Evolutionary conservation across 176 grass and related monocot genomes (phyloP).

Genomic region (Musa troglodytarum): DNA sequence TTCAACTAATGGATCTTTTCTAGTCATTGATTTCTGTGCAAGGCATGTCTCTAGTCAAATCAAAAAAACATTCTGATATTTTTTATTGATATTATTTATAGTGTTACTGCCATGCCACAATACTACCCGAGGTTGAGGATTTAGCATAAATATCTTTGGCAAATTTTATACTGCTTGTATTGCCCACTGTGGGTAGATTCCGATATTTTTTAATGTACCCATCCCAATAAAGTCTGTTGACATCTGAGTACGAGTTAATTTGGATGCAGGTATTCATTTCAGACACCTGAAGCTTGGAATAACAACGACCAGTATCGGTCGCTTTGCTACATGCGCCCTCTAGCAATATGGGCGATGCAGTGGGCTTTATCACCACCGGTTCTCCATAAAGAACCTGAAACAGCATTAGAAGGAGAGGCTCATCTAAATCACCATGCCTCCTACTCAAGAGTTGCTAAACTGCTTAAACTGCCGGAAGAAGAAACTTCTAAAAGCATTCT

Average conservation of each 20-base stretch:
- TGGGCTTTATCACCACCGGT: conserved; percentile 69
- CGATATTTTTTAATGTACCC: too few species aligned
- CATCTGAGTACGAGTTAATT: neutral
- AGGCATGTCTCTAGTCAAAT: too few species aligned
- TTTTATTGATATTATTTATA: too few species aligned
- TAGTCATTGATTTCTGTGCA: too few species aligned
- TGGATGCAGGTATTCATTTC: conserved; percentile 62
- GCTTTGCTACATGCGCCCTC: conserved; percentile 92
- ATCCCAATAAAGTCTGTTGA: too few species aligned
- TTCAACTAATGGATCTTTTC: too few species aligned
- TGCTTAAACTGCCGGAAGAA: conserved; percentile 64
- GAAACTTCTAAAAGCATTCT: conserved; percentile 49
- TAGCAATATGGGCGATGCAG: conserved; percentile 90
- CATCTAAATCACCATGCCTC: conserved; percentile 38
- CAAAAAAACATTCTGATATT: too few species aligned
- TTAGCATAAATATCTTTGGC: too few species aligned
- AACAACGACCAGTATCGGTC: conserved; percentile 72
- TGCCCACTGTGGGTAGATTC: too few species aligned
- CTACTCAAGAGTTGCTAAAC: conserved; percentile 53
- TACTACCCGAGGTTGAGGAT: too few species aligned
- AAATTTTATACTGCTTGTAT: too few species aligned
- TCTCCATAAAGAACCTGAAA: conserved; percentile 31
- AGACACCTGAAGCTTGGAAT: conserved; percentile 98
- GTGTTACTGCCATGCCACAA: too few species aligned
- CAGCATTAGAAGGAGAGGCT: neutral